Conservation (phyloP, 768 basidiomycete species). For the Chalciporus chontae region DNA sequence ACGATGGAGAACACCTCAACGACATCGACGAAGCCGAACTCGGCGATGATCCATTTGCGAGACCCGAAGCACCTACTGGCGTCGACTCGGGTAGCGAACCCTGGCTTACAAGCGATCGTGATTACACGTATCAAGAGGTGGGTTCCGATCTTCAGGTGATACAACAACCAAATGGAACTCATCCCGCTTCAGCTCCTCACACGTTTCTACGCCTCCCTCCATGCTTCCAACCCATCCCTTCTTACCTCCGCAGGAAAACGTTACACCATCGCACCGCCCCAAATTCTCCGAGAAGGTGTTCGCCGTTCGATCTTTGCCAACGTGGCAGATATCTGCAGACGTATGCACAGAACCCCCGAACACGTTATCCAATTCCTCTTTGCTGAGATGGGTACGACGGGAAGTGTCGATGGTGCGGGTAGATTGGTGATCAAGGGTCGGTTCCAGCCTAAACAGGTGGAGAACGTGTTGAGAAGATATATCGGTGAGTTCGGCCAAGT, state of each 20-base stretch:
- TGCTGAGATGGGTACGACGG: slow-evolving; percentile 97
- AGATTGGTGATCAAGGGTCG: slow-evolving; percentile 95
- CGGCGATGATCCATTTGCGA: slow-evolving; percentile 84
- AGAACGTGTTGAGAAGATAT: slow-evolving; percentile 93
- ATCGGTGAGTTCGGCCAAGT: slow-evolving; percentile 61
- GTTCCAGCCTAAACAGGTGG: slow-evolving; percentile 98
- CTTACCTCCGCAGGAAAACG: slow-evolving; percentile 84
- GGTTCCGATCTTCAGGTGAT: slow-evolving; percentile 11
- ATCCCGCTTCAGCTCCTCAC: slow-evolving; percentile 65
- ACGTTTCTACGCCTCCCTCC: slow-evolving; percentile 88
- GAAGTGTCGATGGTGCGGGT: slow-evolving; percentile 88
- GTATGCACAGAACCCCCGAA: slow-evolving; percentile 97
- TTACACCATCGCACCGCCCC: slow-evolving; percentile 96
- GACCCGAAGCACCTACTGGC: slow-evolving; percentile 49
- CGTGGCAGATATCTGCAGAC: slow-evolving; percentile 94
- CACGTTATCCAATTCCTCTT: slow-evolving; percentile 98
- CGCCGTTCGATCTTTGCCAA: slow-evolving; percentile 98
- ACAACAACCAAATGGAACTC: background rate
- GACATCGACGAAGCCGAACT: slow-evolving; percentile 79
- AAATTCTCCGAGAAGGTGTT: slow-evolving; percentile 91
- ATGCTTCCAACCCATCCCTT: slow-evolving; percentile 90
- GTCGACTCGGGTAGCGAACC: slow-evolving; percentile 77
- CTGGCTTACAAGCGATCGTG: slow-evolving; percentile 91
- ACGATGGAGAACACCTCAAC: slow-evolving; percentile 61
- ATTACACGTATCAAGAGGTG: slow-evolving; percentile 95